Base-by-base conservation (phyloP, 208 protist species). In the Leishmania amazonensis region DNA sequence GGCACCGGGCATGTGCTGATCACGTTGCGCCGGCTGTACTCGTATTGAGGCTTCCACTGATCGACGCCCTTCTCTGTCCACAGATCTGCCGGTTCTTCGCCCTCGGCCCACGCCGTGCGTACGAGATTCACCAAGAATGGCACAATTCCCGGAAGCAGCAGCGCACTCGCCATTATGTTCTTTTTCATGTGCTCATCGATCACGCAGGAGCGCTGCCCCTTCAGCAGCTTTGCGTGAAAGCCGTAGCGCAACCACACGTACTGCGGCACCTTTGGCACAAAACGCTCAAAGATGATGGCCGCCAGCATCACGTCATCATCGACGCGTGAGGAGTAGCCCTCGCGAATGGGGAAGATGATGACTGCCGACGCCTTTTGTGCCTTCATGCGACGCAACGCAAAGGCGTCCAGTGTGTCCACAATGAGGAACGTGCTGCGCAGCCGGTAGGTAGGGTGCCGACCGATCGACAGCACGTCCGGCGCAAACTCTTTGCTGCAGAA, bases 91-190 rank as follows among this genome's bases (percentile, higher is more conserved):
- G 92, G 89, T 71, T 93, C 88, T 77, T 68, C 80, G 4, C 92
- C 92, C 24, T 85, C 62, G 7, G 88, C 85, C 79, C 89, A 94
- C 11, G 94, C 89, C 7, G 87, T 95, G 19, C 93, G 91, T 31
- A 96, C 89, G 28, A 97, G 79, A 76, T 97, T 97, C 45, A 97
- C 94, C 47, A 97, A 83, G 80, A 97, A 97, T 0, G 94, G 94
- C 3, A 94, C 83, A 42, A 97, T 90, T 8, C 94, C 94, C 4
- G 94, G 94, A 24, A 97, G 85, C 67, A 97, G 84, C 54, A 97
- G 83, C 17, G 94, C 88, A 38, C 85, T 92, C 6, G 91, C 90
- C 90, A 97, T 93, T 71, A 97, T 93, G 77, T 89, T 93, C 86
- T 93, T 92, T 81, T 94, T 95, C 85, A 95, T 91, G 76, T 95